Base-by-base conservation (phyloP, 1,284 basidiomycete genomes). In the Marasmius sp. region DNA sequence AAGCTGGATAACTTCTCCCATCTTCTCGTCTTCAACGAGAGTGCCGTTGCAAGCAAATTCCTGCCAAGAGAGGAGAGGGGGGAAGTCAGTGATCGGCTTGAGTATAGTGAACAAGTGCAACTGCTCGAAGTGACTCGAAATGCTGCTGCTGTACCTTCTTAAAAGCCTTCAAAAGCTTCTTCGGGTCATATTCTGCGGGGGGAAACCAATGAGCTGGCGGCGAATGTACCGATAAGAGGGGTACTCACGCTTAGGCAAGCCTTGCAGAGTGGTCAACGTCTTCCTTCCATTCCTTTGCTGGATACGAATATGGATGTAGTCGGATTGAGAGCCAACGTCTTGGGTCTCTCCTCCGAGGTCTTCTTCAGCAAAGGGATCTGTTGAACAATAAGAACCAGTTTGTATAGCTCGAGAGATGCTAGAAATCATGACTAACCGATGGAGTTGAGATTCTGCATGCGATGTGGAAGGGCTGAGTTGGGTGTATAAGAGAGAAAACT, bases 41-140 rank as follows among this genome's bases (percentile, higher is more conserved):
- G 93, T 97, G 68, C 97, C 97, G 81, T 99, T 99, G 85, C 97
- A 99, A 65, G 97, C 97, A 71, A 99, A 98, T 83, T 98, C 95
- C 93, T 97, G 72, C 27, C 47, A 10, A 22, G 27, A 18, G 27
- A n/a, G 58, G 39, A 52, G 11, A 22, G 27, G n/a, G 27, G 27
- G 58, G 39, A 52, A 33, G 61, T 62, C 36, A 50, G 11, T 16
- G 43, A 45, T 38, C 49, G 27, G 53, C 10, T 27, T 5, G 27
- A 27, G 27, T 2, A 5, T 27, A 27, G 27, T 27, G 27, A 27
- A 27, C 27, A 27, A 27, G 27, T 27, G 27, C 27, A 27, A 27
- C 27, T 27, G 27, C 27, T 27, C 27, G 27, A 27, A 27, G 5
- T 27, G 27, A 27, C 27, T 27, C 27, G 27, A 27, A 27, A 27